Evolutionary conservation across 768 basidiomycete genomes (phyloP).

Genomic region (Mrakia hoshinonis): DNA sequence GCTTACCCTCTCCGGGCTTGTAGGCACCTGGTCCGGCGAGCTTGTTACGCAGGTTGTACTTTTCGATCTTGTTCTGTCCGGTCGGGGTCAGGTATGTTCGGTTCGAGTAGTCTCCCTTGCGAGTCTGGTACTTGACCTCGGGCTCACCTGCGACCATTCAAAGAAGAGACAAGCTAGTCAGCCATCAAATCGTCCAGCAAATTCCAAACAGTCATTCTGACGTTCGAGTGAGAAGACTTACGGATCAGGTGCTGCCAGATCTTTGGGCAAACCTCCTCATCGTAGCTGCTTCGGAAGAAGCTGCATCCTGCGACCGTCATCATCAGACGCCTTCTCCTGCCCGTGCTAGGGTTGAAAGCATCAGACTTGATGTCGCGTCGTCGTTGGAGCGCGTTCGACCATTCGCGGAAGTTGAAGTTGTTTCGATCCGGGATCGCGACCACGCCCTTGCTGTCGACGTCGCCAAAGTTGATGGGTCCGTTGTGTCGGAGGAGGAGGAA

Average conservation of each 20-base stretch:
- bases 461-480: neutral
- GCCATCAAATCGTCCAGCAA: neutral
- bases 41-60: too few species aligned
- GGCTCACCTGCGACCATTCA: neutral
- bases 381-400: neutral
- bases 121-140: slow-evolving; percentile 14
- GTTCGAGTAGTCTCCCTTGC: neutral
- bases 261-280: slow-evolving; percentile 14
- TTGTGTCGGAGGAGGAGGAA: slow-evolving; percentile 63
- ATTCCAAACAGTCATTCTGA: too few species aligned
- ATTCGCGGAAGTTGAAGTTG: slow-evolving; percentile 3
- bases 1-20: too few species aligned
- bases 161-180: neutral
- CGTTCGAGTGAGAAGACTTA: slow-evolving; percentile 9
- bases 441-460: neutral
- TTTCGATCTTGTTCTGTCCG: slow-evolving; percentile 1
- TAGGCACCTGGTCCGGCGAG: too few species aligned
- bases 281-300: slow-evolving; percentile 21
- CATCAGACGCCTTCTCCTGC: neutral
- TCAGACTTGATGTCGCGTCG: neutral
- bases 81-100: neutral
- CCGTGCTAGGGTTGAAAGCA: neutral
- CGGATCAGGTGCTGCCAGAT: slow-evolving; percentile 27
- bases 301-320: slow-evolving; percentile 4
- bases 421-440: neutral